Evolutionary conservation across 2,329 filamentous ascomycete species (phyloP).

Genomic region (Thermothelomyces thermophilus): DNA sequence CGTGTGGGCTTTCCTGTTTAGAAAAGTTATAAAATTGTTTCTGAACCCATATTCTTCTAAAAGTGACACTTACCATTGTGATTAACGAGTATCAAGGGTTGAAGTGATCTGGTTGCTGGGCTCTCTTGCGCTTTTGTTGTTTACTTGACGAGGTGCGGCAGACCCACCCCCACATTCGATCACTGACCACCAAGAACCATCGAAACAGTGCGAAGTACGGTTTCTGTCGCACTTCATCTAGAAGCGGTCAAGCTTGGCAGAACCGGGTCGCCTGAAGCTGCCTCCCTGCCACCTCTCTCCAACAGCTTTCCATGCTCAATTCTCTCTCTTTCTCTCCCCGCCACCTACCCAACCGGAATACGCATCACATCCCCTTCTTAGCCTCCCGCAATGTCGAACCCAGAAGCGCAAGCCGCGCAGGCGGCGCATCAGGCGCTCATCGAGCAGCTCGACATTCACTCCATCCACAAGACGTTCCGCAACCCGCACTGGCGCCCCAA

Average conservation of each 20-base stretch:
- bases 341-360: constrained; percentile 1
- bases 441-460: constrained; percentile 85
- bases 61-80: constrained; percentile 14
- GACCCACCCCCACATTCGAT: constrained; percentile 8
- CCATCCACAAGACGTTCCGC: constrained; percentile 81
- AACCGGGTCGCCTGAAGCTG: constrained; percentile 21
- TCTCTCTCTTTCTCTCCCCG: too few relatives aligned
- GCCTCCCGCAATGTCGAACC: constrained; percentile 25
- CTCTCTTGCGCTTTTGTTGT: not conserved
- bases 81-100: not conserved
- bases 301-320: not conserved
- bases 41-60: fast-evolving
- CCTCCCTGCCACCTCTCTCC: not conserved
- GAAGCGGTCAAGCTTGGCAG: constrained; percentile 33
- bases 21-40: not conserved
- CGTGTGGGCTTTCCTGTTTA: constrained; percentile 81
- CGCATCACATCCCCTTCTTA: constrained; percentile 1
- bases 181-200: too few relatives aligned
- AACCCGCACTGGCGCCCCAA: constrained; percentile 86
- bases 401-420: constrained; percentile 69
- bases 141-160: not conserved
- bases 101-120: not conserved
- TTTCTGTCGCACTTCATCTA: too few relatives aligned
- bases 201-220: constrained; percentile 18
- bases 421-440: constrained; percentile 81